Conservation (phyloP, 1,139 yeast genomes). For the Blastobotrys persicus region DNA sequence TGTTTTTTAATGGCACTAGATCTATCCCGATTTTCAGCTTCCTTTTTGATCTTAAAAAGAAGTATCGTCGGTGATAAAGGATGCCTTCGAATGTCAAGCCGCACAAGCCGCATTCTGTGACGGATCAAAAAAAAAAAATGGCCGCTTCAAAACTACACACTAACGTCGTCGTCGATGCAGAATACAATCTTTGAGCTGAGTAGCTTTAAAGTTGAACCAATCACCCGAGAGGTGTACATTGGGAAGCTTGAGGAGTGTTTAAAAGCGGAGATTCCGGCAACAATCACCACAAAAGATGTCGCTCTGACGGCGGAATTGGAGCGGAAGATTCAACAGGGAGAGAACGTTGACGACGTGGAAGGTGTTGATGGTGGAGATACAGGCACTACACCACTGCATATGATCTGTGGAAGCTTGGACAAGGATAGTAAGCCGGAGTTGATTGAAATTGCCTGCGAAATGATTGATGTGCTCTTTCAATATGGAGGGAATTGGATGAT, state of each 20-base stretch:
- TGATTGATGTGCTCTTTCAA: slow-evolving; percentile 68
- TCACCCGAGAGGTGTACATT: slow-evolving; percentile 46
- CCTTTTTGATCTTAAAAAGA: too few species aligned
- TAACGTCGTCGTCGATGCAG: not conserved
- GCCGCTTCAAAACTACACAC: too few species aligned
- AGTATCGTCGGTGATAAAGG: too few species aligned
- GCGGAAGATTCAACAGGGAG: slow-evolving; percentile 12
- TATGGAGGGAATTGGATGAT: slow-evolving; percentile 89
- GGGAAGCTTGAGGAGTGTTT: slow-evolving; percentile 47
- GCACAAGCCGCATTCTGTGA: not conserved
- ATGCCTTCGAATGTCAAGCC: too few species aligned
- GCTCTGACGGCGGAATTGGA: slow-evolving; percentile 29
- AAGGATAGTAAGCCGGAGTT: slow-evolving; percentile 45
- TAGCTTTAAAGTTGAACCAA: slow-evolving; percentile 55
- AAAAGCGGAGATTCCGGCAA: slow-evolving; percentile 70
- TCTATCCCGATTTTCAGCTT: too few species aligned
- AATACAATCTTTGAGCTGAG: slow-evolving; percentile 58
- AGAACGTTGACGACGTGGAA: slow-evolving; percentile 13
- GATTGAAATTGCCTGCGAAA: slow-evolving; percentile 43
- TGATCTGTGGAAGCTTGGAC: slow-evolving; percentile 39
- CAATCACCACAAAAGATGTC: slow-evolving; percentile 78
- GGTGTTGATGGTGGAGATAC: slow-evolving; percentile 34
- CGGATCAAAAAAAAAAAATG: not conserved
- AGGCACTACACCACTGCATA: slow-evolving; percentile 79
- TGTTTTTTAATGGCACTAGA: too few species aligned